Base-by-base conservation (phyloP, 768 basidiomycete genomes). In the Gautieria morchelliformis region DNA sequence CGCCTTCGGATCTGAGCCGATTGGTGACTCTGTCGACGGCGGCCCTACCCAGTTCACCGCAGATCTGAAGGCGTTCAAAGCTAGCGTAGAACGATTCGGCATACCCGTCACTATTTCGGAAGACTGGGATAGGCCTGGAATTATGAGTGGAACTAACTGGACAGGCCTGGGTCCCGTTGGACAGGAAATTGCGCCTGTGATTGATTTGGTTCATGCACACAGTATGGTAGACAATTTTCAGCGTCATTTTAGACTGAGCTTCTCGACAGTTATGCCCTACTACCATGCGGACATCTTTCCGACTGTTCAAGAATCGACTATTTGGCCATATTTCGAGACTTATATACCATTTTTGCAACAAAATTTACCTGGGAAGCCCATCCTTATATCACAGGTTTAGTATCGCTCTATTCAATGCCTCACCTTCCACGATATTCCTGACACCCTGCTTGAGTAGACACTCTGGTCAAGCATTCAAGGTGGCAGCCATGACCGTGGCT, bases 361-460 rank as follows among this genome's bases (percentile, higher is more conserved):
- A 5, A 53, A 59, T 27, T 35, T 59, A 17, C 58, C 52, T 24
- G 58, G 52, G 35, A 53, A 53, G 20, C 51, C 51, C 12, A 59
- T 59, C 24, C 37, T 59, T 8, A 59, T 59, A 15, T 53, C 58
- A 4, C 52, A 59, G 51, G 58, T 53, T 53, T 24, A 12, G 41
- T 35, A 24, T 53, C 10, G 39, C 6, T 12, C 40, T 27, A n/a
- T 27, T 44, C 35, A 22, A 19, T 5, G 8, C 53, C 8, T 6
- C 24, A 8, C n/a, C 48, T 40, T 40, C 4, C 44, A 11, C n/a
- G 42, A 6, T 33, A 49, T 46, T 56, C 27, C 11, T 32, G 7
- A 17, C 42, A 3, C 19, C 5, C 44, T 76, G 74, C 68, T 73
- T 37, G 70, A 71, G 37, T 76, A 75, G 53, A 78, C 78, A 20